These are phyloP conservation scores for Saccharomycopsis microspora DNA, from an alignment of 805 yeast species.

Conservation along the genomic window DNA sequence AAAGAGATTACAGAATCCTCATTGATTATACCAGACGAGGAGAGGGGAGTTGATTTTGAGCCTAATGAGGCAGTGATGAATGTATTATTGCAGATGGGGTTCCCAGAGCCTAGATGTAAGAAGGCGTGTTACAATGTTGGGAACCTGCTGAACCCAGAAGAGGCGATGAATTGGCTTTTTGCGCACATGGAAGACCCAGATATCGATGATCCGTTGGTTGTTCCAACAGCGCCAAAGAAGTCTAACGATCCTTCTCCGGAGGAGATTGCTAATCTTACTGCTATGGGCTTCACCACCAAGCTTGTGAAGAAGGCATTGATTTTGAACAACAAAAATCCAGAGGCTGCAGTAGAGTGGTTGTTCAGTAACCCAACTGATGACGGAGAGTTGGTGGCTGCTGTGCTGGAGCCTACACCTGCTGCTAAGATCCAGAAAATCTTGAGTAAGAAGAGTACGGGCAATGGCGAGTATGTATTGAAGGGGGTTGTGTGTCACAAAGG, in stretches of 20 bases:
- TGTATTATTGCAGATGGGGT: slow-evolving; percentile 75
- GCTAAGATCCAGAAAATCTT: slow-evolving; percentile 11
- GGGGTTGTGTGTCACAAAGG: slow-evolving; percentile 87
- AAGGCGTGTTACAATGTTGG: slow-evolving; percentile 69
- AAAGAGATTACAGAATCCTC: slow-evolving; percentile 24
- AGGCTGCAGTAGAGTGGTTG: slow-evolving; percentile 85
- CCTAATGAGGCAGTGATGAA: slow-evolving; percentile 47
- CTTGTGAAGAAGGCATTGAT: slow-evolving; percentile 66
- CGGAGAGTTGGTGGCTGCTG: slow-evolving; percentile 28
- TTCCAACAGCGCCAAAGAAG: slow-evolving; percentile 18
- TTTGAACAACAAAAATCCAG: slow-evolving; percentile 47
- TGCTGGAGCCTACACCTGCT: slow-evolving; percentile 22
- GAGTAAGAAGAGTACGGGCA: not conserved
- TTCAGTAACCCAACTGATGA: slow-evolving; percentile 73
- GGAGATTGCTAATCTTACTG: slow-evolving; percentile 34
- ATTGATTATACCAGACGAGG: slow-evolving; percentile 21
- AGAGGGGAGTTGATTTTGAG: slow-evolving; percentile 26
- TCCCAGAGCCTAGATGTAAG: slow-evolving; percentile 50
- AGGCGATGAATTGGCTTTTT: slow-evolving; percentile 85
- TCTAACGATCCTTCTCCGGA: slow-evolving; percentile 24
- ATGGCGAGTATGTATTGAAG: slow-evolving; percentile 32
- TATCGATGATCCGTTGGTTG: slow-evolving; percentile 51
- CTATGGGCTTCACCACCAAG: slow-evolving; percentile 69
- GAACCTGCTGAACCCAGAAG: slow-evolving; percentile 43
- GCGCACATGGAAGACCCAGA: slow-evolving; percentile 79